Evolutionary conservation across 2,329 filamentous ascomycete genomes (phyloP).

Genomic region (Ophiostoma pallidulum): DNA sequence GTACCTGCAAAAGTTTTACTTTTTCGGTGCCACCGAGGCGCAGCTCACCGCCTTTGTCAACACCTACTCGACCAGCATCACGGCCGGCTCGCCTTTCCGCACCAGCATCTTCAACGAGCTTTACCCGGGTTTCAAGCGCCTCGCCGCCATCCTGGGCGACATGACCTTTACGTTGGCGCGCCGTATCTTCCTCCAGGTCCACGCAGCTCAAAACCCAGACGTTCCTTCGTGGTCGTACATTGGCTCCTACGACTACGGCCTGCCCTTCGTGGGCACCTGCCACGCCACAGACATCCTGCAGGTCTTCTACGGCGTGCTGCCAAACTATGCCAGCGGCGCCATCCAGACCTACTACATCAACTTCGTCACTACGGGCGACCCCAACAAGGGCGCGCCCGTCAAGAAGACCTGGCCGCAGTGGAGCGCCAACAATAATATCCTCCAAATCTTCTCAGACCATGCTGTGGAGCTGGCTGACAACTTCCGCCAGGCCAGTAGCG

Average conservation of each 20-base stretch:
- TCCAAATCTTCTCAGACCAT: slow-evolving; percentile 37
- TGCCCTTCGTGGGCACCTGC: slow-evolving; percentile 65
- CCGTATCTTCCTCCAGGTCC: slow-evolving; percentile 50
- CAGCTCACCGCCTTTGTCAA: slow-evolving; percentile 48
- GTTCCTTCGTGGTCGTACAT: slow-evolving; percentile 69
- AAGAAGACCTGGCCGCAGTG: slow-evolving; percentile 33
- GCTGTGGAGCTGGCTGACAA: slow-evolving; percentile 20
- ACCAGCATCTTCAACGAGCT: slow-evolving; percentile 59
- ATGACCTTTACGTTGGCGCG: slow-evolving; percentile 64
- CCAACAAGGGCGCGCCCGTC: slow-evolving; percentile 47
- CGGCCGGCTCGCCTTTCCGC: slow-evolving; percentile 61
- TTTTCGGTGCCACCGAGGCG: slow-evolving; percentile 41
- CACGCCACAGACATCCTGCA: slow-evolving; percentile 62
- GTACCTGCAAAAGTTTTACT: slow-evolving; percentile 54
- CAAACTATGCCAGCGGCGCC: slow-evolving; percentile 50
- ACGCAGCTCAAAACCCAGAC: slow-evolving; percentile 37
- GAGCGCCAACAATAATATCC: slow-evolving; percentile 30
- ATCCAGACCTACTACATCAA: slow-evolving; percentile 63
- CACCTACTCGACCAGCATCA: slow-evolving; percentile 49
- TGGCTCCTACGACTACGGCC: slow-evolving; percentile 60
- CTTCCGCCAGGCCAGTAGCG: slow-evolving; percentile 21
- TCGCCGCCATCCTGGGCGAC: slow-evolving; percentile 68
- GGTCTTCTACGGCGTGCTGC: slow-evolving; percentile 55
- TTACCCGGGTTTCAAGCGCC: slow-evolving; percentile 68
- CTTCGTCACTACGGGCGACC: slow-evolving; percentile 62